phyloP scores from a whole-genome alignment of 805 yeast species.

The Kodamaea restingae region DNA sequence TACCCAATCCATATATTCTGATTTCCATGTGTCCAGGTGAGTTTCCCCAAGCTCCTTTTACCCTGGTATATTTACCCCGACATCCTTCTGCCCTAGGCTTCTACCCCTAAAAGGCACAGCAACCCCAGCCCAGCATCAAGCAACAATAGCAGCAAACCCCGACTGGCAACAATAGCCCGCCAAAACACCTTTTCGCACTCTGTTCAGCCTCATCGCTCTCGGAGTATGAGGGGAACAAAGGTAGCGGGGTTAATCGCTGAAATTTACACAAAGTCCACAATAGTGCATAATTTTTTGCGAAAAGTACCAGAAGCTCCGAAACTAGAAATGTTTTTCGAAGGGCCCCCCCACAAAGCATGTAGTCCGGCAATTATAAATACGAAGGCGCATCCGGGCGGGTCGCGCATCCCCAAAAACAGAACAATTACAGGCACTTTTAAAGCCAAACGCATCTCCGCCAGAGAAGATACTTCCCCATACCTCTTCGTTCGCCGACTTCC shows the following conservation, averaged over 20 bases:
- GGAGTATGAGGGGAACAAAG: not conserved
- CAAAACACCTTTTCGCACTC: not conserved
- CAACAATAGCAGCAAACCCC: too few species aligned
- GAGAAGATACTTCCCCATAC: too few species aligned
- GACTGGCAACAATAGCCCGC: not conserved
- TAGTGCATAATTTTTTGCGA: not conserved
- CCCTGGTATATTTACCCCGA: too few species aligned
- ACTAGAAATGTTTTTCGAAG: not conserved
- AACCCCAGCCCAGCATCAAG: too few species aligned
- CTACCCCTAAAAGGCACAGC: too few species aligned
- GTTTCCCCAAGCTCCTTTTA: too few species aligned
- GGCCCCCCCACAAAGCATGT: conserved; percentile 2
- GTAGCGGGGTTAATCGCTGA: conserved; percentile 2
- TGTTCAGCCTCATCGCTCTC: not conserved
- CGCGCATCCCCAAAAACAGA: not conserved
- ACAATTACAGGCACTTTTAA: too few species aligned
- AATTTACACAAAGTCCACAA: not conserved
- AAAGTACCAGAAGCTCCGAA: not conserved
- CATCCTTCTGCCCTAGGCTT: too few species aligned
- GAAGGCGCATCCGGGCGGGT: not conserved
- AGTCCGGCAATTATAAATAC: conserved; percentile 1
- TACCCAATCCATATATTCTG: too few species aligned
- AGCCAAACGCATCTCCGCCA: too few species aligned
- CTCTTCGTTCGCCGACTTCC: not conserved
- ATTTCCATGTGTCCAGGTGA: too few species aligned